Percentiles rank a stretch among this genome's conserved stretches.
These are phyloP conservation scores for Pilasporangium apinafurcum DNA, from an alignment of 352 stramenopile genomes.

Conservation along the genomic window DNA sequence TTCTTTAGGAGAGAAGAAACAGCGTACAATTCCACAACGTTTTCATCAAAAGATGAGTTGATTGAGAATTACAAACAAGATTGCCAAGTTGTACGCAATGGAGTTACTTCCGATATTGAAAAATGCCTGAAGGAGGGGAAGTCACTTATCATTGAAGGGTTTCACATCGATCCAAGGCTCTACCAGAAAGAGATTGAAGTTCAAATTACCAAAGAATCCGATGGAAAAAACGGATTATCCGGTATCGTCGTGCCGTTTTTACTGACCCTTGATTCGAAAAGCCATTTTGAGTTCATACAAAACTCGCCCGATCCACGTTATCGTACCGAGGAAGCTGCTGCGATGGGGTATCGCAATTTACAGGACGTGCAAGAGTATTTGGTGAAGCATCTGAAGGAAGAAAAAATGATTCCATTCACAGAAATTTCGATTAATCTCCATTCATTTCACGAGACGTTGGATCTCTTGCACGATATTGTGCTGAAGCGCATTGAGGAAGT, in stretches of 20 bases:
- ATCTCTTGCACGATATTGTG: constrained; percentile 82
- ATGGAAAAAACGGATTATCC: constrained; percentile 24
- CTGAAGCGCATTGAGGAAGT: constrained; percentile 80
- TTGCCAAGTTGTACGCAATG: constrained; percentile 73
- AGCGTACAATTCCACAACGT: constrained; percentile 53
- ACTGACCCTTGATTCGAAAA: constrained; percentile 50
- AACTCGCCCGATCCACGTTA: constrained; percentile 83
- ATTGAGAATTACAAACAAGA: constrained; percentile 71
- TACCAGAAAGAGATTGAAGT: constrained; percentile 69
- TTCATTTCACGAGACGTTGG: constrained; percentile 82
- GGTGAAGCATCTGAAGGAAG: constrained; percentile 31
- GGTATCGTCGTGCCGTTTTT: constrained; percentile 82
- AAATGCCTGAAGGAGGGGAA: constrained; percentile 88
- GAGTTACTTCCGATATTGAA: constrained; percentile 81
- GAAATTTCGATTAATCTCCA: constrained; percentile 78
- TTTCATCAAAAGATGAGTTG: constrained; percentile 51
- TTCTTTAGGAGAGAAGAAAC: constrained; percentile 39
- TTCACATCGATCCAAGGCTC: constrained; percentile 81
- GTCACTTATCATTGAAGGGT: constrained; percentile 83
- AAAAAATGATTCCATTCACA: constrained; percentile 55
- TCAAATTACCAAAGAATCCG: constrained; percentile 17
- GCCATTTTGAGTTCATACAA: constrained; percentile 75
- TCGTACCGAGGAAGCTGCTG: constrained; percentile 33
- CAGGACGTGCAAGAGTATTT: constrained; percentile 79
- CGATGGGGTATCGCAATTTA: constrained; percentile 61